A percentile compares a stretch with the other conserved stretches of the same genome.
Evolutionary conservation across 306 rosid species (phyloP).

Genomic region (Cicer bijugum): DNA sequence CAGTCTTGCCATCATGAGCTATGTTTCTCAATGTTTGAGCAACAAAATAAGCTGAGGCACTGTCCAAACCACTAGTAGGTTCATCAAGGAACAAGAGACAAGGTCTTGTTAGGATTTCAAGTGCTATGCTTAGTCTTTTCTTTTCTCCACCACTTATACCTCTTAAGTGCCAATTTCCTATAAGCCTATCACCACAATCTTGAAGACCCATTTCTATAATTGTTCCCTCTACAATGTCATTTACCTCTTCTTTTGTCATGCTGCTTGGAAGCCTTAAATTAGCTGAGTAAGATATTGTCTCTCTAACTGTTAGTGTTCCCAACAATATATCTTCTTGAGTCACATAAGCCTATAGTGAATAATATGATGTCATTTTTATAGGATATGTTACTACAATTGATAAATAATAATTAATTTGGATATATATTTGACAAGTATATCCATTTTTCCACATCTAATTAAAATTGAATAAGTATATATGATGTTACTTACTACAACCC

Average conservation of each 20-base stretch:
- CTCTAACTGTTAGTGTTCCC: slow-evolving; percentile 89
- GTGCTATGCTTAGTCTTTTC: slow-evolving; percentile 90
- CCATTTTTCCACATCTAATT: too few species aligned
- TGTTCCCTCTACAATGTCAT: slow-evolving; percentile 63
- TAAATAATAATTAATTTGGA: too few species aligned
- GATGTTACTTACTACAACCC: slow-evolving; percentile 66
- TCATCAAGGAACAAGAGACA: slow-evolving; percentile 86
- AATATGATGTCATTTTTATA: background rate
- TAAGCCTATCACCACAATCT: slow-evolving; percentile 70
- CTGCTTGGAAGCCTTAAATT: slow-evolving; percentile 71
- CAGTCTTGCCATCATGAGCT: slow-evolving; percentile 82
- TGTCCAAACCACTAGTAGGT: slow-evolving; percentile 90
- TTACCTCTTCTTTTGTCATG: slow-evolving; percentile 64
- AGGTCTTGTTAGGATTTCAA: slow-evolving; percentile 86
- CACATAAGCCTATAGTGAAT: slow-evolving; percentile 71
- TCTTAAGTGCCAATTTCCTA: slow-evolving; percentile 90
- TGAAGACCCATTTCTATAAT: slow-evolving; percentile 83
- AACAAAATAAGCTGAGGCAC: slow-evolving; percentile 93
- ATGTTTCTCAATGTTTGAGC: slow-evolving; percentile 74
- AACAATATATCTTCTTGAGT: slow-evolving; percentile 83
- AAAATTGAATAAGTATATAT: background rate
- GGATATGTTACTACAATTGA: background rate
- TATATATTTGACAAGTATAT: too few species aligned
- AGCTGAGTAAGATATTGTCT: slow-evolving; percentile 81
- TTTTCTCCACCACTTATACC: slow-evolving; percentile 95